These are phyloP conservation scores for Eucalyptus lansdowneana DNA, from an alignment of 345 rosid species.

Conservation along the genomic window DNA sequence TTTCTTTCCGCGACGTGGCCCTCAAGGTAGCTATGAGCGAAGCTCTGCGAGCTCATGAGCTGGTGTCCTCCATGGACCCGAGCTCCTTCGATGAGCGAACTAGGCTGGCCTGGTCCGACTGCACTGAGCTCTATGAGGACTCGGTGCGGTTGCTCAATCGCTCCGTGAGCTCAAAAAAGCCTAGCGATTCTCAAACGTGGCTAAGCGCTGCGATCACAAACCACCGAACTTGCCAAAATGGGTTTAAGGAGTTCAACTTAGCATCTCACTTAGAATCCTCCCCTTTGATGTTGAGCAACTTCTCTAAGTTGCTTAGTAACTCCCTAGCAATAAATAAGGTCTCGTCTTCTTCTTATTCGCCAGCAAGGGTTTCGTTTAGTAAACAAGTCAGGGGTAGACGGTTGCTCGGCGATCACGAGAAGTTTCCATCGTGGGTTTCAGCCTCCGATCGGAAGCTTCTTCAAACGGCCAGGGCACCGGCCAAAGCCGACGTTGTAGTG, in stretches of 20 bases:
- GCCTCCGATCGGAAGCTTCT: constrained; percentile 47
- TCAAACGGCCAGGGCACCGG: not conserved
- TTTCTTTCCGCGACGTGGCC: constrained; percentile 26
- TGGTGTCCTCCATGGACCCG: constrained; percentile 25
- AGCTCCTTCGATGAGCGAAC: constrained; percentile 24
- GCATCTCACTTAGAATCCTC: constrained; percentile 16
- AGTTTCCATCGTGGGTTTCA: constrained; percentile 63
- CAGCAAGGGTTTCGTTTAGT: not conserved
- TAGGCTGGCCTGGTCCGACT: constrained; percentile 51
- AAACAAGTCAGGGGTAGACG: constrained; percentile 17
- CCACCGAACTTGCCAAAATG: constrained; percentile 61
- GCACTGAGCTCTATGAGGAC: constrained; percentile 55
- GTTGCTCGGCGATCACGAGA: constrained; percentile 13
- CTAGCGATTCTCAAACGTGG: constrained; percentile 49
- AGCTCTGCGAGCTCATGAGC: constrained; percentile 35
- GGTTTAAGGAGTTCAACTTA: constrained; percentile 50
- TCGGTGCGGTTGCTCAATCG: constrained; percentile 34
- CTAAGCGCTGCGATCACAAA: constrained; percentile 71
- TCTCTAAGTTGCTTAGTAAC: constrained; percentile 61
- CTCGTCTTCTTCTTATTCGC: not conserved
- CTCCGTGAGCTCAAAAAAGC: constrained; percentile 25
- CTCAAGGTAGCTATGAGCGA: constrained; percentile 37
- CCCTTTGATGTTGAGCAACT: constrained; percentile 25
- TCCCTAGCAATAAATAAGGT: constrained; percentile 52
- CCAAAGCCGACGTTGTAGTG: constrained; percentile 53